A percentile compares a stretch with the other conserved stretches of the same genome.
Evolutionary conservation across 768 basidiomycete genomes (phyloP).

Genomic region (Tricholoma saponaceum): DNA sequence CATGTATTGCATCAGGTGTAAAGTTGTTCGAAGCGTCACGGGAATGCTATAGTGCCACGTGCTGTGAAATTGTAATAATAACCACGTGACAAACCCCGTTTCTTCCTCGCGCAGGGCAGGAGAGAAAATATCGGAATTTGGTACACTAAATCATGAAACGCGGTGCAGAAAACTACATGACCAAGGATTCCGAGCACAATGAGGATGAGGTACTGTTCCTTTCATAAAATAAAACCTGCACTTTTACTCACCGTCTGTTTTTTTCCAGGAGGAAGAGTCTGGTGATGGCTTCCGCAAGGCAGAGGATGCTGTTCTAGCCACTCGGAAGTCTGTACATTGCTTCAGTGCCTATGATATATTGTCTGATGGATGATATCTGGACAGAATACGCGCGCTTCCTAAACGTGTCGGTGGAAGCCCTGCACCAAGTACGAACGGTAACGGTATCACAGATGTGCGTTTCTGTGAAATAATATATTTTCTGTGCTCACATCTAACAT

Average conservation of each 20-base stretch:
- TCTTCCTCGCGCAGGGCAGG: neutral
- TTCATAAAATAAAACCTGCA: neutral
- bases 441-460: slow-evolving; percentile 16
- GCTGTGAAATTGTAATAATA: neutral
- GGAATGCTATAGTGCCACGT: neutral
- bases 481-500: slow-evolving; percentile 4
- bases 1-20: neutral
- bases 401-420: slow-evolving; percentile 33
- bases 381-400: slow-evolving; percentile 65
- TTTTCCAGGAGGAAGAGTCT: slow-evolving; percentile 35
- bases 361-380: neutral
- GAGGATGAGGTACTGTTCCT: slow-evolving; percentile 25
- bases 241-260: neutral
- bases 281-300: slow-evolving; percentile 53
- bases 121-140: neutral
- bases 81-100: neutral
- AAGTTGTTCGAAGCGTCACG: neutral
- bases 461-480: slow-evolving; percentile 2
- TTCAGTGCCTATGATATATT: neutral
- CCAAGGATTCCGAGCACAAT: slow-evolving; percentile 45
- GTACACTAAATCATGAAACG: slow-evolving; percentile 78
- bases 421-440: slow-evolving; percentile 19
- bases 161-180: slow-evolving; percentile 67
- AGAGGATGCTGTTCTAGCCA: slow-evolving; percentile 49
- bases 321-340: slow-evolving; percentile 47